Evolutionary conservation across 116 monocot species (phyloP).

Genomic region (Iris pallida): DNA sequence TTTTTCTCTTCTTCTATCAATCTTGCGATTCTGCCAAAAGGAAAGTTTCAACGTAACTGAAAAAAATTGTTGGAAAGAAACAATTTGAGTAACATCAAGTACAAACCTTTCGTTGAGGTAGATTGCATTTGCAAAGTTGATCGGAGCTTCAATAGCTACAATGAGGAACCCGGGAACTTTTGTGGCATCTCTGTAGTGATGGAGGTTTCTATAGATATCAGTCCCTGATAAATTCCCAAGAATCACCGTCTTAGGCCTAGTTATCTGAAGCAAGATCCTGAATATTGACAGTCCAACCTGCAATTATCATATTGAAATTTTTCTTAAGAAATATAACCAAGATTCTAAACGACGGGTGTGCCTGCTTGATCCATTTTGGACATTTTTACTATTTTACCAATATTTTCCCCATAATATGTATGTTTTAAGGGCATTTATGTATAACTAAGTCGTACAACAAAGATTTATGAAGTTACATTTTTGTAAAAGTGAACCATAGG

Average conservation of each 20-base stretch:
- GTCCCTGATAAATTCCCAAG: conserved; percentile 77
- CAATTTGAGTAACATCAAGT: background rate
- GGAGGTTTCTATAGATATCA: conserved; percentile 54
- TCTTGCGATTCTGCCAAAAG: conserved; percentile 48
- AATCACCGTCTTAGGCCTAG: conserved; percentile 74
- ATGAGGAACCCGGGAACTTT: conserved; percentile 70
- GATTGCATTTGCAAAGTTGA: conserved; percentile 74
- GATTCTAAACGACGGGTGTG: no score
- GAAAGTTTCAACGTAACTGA: background rate
- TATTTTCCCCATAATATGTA: no score
- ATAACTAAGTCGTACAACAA: no score
- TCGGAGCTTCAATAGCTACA: conserved; percentile 70
- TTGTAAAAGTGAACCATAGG: no score
- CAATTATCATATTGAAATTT: conserved; percentile 3
- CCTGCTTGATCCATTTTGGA: no score
- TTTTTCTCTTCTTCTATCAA: conserved; percentile 67
- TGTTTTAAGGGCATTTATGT: no score
- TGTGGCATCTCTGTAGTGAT: conserved; percentile 66
- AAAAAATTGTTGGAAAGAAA: conserved; percentile 5
- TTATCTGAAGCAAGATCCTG: conserved; percentile 70
- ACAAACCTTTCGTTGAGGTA: conserved; percentile 85
- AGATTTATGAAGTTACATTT: no score
- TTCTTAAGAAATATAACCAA: background rate
- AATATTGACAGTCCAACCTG: conserved; percentile 81
- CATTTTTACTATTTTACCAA: no score